phyloP scores from a whole-genome alignment of 306 rosid species.

The Oemleria cerasiformis region DNA sequence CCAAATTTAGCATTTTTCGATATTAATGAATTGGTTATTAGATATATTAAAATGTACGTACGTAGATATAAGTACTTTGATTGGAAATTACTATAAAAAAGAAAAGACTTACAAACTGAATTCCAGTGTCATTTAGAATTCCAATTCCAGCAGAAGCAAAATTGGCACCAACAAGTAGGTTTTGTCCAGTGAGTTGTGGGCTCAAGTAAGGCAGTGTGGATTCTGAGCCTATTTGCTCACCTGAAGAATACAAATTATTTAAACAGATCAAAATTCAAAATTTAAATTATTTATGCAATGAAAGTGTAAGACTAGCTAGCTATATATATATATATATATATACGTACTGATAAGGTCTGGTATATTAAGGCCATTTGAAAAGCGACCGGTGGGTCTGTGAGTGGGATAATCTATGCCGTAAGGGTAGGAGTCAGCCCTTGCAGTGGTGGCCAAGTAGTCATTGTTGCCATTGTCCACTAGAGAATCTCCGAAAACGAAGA shows the following conservation, averaged over 20 bases:
- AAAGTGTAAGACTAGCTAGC: background rate
- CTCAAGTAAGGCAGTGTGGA: slow-evolving; percentile 81
- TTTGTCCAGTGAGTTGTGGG: slow-evolving; percentile 52
- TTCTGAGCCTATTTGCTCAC: slow-evolving; percentile 67
- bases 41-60: background rate
- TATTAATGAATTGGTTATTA: background rate
- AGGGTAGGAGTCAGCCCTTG: slow-evolving; percentile 65
- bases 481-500: slow-evolving; percentile 82
- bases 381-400: slow-evolving; percentile 71
- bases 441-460: slow-evolving; percentile 64
- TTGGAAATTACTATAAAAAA: background rate
- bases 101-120: slow-evolving; percentile 72
- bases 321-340: background rate
- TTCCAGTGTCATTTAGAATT: slow-evolving; percentile 80
- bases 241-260: slow-evolving; percentile 24
- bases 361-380: slow-evolving; percentile 76
- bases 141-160: slow-evolving; percentile 95
- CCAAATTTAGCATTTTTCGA: slow-evolving; percentile 1
- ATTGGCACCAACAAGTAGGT: slow-evolving; percentile 74
- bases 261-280: no score
- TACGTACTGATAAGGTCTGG: slow-evolving; percentile 73
- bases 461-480: slow-evolving; percentile 81
- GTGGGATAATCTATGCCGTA: slow-evolving; percentile 77
- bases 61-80: no score
- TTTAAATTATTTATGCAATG: background rate